A percentile compares a stretch with the other conserved stretches of the same genome.
Evolutionary conservation across 176 grass and related monocot genomes (phyloP).

Genomic region (Eleusine coracana): DNA sequence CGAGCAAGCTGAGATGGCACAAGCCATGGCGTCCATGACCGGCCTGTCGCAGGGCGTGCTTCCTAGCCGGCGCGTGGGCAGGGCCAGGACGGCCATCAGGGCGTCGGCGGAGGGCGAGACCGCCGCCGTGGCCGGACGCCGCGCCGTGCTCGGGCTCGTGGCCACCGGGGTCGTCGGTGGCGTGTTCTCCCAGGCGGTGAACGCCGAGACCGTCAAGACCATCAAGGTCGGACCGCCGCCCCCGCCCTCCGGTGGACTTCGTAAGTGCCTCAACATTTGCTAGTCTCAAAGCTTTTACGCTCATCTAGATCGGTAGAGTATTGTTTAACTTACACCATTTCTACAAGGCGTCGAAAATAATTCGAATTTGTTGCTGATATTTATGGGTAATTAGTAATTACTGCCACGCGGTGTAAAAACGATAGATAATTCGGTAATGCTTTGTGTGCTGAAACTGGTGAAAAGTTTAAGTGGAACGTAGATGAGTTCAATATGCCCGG

Average conservation of each 20-base stretch:
- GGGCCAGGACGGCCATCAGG: constrained; percentile 48
- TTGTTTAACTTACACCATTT: background rate
- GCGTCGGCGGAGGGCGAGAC: constrained; percentile 54
- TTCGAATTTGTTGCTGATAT: background rate
- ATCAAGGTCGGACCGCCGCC: constrained; percentile 64
- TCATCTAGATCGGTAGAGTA: background rate
- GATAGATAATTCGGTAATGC: no score
- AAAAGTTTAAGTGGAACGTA: no score
- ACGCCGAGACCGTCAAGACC: constrained; percentile 40
- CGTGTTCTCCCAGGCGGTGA: constrained; percentile 54
- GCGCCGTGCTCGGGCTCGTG: constrained; percentile 74
- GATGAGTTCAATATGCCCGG: background rate
- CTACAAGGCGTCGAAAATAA: background rate
- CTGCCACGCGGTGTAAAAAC: no score
- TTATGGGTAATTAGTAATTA: background rate
- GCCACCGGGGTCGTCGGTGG: constrained; percentile 62
- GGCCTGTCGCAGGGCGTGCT: constrained; percentile 73
- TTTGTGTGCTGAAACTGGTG: no score
- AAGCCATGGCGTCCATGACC: constrained; percentile 95
- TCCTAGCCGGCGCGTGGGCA: constrained; percentile 41
- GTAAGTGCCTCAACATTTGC: constrained; percentile 48
- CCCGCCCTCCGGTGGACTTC: constrained; percentile 75
- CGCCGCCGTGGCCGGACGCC: constrained; percentile 50
- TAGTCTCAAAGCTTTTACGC: background rate
- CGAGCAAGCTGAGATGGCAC: constrained; percentile 55